Evolutionary conservation across 768 basidiomycete species (phyloP), one percentile per base, ranked within the genome.

Genomic region (Cytidiella melzeri): DNA sequence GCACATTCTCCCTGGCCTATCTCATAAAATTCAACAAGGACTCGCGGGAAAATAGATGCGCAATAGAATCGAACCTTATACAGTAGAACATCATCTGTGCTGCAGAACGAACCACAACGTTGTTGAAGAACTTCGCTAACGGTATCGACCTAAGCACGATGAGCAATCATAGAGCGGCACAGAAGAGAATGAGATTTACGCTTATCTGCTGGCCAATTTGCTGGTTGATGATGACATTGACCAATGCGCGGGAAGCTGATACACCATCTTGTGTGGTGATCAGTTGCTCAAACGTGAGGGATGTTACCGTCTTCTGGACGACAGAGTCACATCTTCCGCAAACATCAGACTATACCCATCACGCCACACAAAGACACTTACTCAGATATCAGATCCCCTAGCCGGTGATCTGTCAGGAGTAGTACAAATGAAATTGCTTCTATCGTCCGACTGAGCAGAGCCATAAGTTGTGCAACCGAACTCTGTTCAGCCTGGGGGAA

Each of bases 161-260:
- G 2, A 9, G 11, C 5, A 11, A 25, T n/a, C n/a, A n/a, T n/a
- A 26, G 30, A 15, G 30, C 30, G n/a, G 15, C 42, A 13, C 42
- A 30, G 23, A 47, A 48, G 4, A 13, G 23, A 3, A 4, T 42
- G 9, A n/a, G 18, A 65, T 87, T 58, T 65, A 94, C 93, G 56
- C 90, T 92, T 45, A 93, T 89, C 63, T 98, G 93, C 62, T 95
- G 92, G 19, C 90, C 90, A 57, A 98, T 98, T 64, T 99, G 96
- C 62, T 95, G 92, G 65, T 99, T 91, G 57, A 99, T 98, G 56
- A 99, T 81, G 26, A 94, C 84, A 55, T 95, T 98, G 10, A 98
- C 94, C 36, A 99, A 69, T 11, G 84, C 84, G 55, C 91, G 78
- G 7, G 96, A 95, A 20, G 85, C 80, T n/a, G 83, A 84, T 57